Conservation (phyloP, 306 rosid genomes). For the Fagus crenata region DNA sequence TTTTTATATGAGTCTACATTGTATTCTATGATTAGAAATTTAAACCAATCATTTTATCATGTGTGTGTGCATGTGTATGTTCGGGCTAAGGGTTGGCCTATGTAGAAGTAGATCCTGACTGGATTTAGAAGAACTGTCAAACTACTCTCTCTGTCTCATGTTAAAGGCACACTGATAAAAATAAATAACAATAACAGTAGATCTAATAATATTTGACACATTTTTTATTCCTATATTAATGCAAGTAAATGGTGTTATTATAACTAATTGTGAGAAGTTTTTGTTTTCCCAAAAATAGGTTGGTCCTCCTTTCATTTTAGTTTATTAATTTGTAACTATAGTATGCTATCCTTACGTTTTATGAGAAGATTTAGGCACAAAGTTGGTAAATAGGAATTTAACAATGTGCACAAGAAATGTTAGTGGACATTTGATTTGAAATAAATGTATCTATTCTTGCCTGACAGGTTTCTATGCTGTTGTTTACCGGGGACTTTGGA, state of each 20-base stretch:
- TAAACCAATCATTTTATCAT: not conserved
- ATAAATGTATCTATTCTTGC: constrained; percentile 9
- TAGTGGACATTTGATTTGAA: not conserved
- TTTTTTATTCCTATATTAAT: not conserved
- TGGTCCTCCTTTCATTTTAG: too few relatives aligned
- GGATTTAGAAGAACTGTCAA: not conserved
- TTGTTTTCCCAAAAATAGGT: too few relatives aligned
- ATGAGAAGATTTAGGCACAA: constrained; percentile 6
- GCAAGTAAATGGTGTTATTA: too few relatives aligned
- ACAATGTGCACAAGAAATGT: not conserved
- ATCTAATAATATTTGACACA: not conserved
- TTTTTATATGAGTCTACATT: not conserved
- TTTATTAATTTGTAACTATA: too few relatives aligned
- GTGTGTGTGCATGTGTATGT: not conserved
- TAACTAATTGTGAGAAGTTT: too few relatives aligned
- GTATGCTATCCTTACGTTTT: not conserved
- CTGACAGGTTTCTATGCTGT: constrained; percentile 61
- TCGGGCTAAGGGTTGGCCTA: not conserved
- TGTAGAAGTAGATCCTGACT: not conserved
- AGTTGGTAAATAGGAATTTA: not conserved
- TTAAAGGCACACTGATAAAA: too few relatives aligned
- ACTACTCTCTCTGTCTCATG: too few relatives aligned
- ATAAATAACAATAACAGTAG: too few relatives aligned
- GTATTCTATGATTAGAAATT: too few relatives aligned
- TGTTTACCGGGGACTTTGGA: constrained; percentile 79